A percentile compares a stretch with the other conserved stretches of the same genome.
These are phyloP conservation scores for Trichophyton rubrum DNA, from an alignment of 2,329 filamentous ascomycete species.

Conservation along the genomic window DNA sequence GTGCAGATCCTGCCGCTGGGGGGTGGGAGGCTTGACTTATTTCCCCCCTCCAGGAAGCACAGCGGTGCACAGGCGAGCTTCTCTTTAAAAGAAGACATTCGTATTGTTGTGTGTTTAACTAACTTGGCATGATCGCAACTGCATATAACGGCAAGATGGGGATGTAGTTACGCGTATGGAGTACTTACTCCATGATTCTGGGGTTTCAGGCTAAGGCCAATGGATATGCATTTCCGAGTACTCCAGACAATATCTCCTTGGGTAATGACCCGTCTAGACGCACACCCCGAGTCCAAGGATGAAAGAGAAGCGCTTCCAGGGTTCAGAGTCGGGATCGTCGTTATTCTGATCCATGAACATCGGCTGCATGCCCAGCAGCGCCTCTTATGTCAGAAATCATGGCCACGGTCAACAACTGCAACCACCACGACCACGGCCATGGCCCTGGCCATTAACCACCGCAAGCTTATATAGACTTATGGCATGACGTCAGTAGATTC, in stretches of 20 bases:
- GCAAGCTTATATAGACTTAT: background rate
- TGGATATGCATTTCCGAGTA: background rate
- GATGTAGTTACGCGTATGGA: background rate
- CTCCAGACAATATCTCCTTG: background rate
- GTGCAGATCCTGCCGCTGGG: constrained; percentile 1
- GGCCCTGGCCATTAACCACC: background rate
- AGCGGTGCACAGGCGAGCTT: background rate
- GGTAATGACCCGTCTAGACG: background rate
- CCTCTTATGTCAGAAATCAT: background rate
- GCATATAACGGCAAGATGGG: background rate
- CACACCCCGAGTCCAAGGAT: background rate
- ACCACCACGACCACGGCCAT: background rate
- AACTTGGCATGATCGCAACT: background rate
- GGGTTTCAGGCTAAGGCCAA: background rate
- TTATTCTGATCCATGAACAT: background rate
- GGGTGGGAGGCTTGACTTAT: background rate
- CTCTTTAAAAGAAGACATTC: background rate
- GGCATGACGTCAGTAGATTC: background rate
- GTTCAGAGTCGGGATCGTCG: background rate
- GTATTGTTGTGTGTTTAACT: background rate
- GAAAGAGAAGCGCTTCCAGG: background rate
- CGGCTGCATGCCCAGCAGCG: background rate
- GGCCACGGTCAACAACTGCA: background rate
- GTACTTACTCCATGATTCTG: background rate
- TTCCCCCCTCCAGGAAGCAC: background rate